These are phyloP conservation scores for Ceratocystis ficicola DNA, from an alignment of 2,329 filamentous ascomycete genomes.

Conservation along the genomic window DNA sequence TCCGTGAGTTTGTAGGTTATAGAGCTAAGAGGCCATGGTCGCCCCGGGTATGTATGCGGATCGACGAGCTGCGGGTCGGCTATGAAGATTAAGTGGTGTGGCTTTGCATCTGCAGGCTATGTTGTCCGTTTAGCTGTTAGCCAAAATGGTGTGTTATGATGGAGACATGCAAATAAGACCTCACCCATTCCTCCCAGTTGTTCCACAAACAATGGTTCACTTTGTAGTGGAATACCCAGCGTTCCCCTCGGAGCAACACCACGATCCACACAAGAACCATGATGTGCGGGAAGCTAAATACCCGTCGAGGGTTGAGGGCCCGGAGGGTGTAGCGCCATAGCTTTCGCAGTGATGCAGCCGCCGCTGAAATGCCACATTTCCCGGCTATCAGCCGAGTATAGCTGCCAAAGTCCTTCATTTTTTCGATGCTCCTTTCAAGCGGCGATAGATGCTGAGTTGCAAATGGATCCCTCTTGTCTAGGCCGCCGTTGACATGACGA, in stretches of 20 bases:
- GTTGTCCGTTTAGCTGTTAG: constrained; percentile 1
- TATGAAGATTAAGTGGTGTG: constrained; percentile 73
- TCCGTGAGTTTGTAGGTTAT: constrained; percentile 58
- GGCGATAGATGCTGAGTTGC: constrained; percentile 26
- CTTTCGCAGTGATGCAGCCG: constrained; percentile 7
- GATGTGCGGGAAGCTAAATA: constrained; percentile 52
- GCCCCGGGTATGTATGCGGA: constrained; percentile 84
- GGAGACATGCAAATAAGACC: constrained; percentile 24
- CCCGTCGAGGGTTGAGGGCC: constrained; percentile 41
- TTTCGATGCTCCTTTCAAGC: constrained; percentile 27
- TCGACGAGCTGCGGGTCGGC: constrained; percentile 89
- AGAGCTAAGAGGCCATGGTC: constrained; percentile 48
- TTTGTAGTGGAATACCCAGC: constrained; percentile 59
- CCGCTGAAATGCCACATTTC: not conserved
- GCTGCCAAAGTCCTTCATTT: not conserved
- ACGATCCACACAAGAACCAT: constrained; percentile 64
- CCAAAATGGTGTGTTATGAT: constrained; percentile 13
- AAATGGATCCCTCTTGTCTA: constrained; percentile 24
- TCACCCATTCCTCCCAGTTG: constrained; percentile 86
- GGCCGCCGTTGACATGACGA: constrained; percentile 16
- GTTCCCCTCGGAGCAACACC: constrained; percentile 73
- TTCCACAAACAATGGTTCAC: constrained; percentile 68
- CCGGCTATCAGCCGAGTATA: constrained; percentile 1
- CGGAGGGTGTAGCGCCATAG: constrained; percentile 19
- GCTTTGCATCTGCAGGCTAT: constrained; percentile 63